phyloP scores from a whole-genome alignment of 495 filamentous ascomycete species.

The Penicillium subrubescens region DNA sequence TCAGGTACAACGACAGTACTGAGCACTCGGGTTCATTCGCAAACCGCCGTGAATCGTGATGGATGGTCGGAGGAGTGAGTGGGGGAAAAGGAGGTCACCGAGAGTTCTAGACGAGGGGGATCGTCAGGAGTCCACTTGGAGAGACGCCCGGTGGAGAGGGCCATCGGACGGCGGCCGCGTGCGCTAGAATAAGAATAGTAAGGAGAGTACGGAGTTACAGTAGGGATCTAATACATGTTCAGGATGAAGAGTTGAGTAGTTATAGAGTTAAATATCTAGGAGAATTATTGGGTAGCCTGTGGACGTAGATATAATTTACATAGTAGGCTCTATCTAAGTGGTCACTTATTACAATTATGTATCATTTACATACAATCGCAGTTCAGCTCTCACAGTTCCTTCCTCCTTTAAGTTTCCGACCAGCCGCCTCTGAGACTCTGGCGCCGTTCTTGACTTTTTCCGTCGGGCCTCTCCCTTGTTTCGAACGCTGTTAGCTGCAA shows the following conservation, averaged over 20 bases:
- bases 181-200: background rate
- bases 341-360: no score
- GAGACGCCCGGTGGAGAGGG: background rate
- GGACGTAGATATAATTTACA: background rate
- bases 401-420: slow-evolving; percentile 2
- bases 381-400: background rate
- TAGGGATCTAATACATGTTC: no score
- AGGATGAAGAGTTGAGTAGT: background rate
- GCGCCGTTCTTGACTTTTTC: slow-evolving; percentile 14
- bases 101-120: slow-evolving; percentile 19
- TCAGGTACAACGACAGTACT: no score
- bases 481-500: slow-evolving; percentile 15
- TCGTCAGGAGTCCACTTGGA: slow-evolving; percentile 21
- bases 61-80: background rate
- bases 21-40: background rate
- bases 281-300: background rate
- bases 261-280: background rate
- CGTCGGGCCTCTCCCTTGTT: slow-evolving; percentile 22
- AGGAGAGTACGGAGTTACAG: background rate
- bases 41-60: background rate
- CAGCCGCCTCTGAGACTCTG: slow-evolving; percentile 20
- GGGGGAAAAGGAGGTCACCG: background rate
- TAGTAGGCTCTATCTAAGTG: background rate
- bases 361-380: background rate
- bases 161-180: background rate